Evolutionary conservation across 305 asterid genomes (phyloP), one percentile per base, ranked within the genome.

Genomic region (Fraxinus paxiana): DNA sequence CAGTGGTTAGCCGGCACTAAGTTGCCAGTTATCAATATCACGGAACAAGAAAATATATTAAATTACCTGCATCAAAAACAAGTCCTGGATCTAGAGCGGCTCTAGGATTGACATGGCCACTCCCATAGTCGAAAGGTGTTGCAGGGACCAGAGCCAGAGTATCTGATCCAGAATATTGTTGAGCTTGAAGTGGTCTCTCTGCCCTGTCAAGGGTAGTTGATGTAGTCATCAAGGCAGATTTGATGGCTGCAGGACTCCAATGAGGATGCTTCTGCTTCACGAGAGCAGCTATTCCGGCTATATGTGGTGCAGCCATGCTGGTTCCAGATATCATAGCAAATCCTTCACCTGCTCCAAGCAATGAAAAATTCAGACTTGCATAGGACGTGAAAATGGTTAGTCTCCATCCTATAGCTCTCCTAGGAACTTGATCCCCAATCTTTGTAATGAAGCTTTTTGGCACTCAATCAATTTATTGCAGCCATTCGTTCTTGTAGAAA

Each of bases 301-400:
- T 94, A 77, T 96, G 99, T 15, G 99, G 98, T 2, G 99, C 97
- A 63, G 99, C 99, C 99, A 96, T 96, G 96, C 99, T 96, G 13
- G 99, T 96, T 67, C 99, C 99, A 4, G 99, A 96, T 85, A 96
- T 90, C 98, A 96, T 88, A 1, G 99, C 99, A 81, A 96, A 96
- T 63, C 97, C 96, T 87, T 96, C 99, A 79, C 99, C 99, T 96
- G 96, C 54, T 84, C 84, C 85, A 78, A 80, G 33, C 80, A 80
- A 86, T n/a, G n/a, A n/a, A 48, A 71, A 30, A 69, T 2, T 70
- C 43, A 70, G 75, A 4, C 22, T 28, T 30, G 73, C 75, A 30
- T 28, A 31, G 13, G 37, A 28, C 20, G 17, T 30, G 74, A 69
- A 30, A 30, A 69, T 70, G 31, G 12, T 13, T 31, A 18, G 24